Percentiles rank a stretch among this genome's conserved stretches.
Evolutionary conservation across 2,329 filamentous ascomycete species (phyloP).

Genomic region (Macrophomina tecta): DNA sequence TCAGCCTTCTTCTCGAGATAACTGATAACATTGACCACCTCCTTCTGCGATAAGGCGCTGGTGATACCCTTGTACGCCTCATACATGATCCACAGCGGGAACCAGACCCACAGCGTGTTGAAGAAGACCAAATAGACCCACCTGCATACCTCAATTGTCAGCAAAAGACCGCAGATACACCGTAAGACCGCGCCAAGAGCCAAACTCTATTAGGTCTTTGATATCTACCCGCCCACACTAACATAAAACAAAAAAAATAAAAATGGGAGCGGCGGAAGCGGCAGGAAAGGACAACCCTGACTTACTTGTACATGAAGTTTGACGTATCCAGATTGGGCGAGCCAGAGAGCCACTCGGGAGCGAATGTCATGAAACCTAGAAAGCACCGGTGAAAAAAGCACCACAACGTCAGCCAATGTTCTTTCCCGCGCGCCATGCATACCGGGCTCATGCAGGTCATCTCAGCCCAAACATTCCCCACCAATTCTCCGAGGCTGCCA

Average conservation of each 20-base stretch:
- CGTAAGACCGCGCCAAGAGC: neutral
- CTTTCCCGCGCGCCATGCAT: slow-evolving; percentile 31
- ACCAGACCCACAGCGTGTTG: slow-evolving; percentile 67
- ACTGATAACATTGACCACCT: slow-evolving; percentile 26
- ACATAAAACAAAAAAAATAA: neutral
- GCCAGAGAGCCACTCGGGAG: slow-evolving; percentile 68
- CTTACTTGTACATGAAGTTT: slow-evolving; percentile 64
- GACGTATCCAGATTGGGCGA: slow-evolving; percentile 62
- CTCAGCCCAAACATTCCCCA: slow-evolving; percentile 31
- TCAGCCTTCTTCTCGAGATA: slow-evolving; percentile 27
- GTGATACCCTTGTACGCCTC: slow-evolving; percentile 56
- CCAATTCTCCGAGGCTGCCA: slow-evolving; percentile 21
- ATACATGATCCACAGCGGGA: slow-evolving; percentile 63
- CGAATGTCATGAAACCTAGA: slow-evolving; percentile 68
- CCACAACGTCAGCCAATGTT: slow-evolving; percentile 44
- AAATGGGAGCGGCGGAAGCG: too few species aligned
- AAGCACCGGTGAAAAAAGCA: slow-evolving; percentile 32
- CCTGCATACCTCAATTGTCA: slow-evolving; percentile 32
- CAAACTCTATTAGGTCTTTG: slow-evolving; percentile 7
- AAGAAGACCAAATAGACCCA: slow-evolving; percentile 70
- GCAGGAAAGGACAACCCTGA: slow-evolving; percentile 26
- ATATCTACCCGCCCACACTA: neutral
- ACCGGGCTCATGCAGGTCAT: slow-evolving; percentile 29
- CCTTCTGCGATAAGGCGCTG: slow-evolving; percentile 26
- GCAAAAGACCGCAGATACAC: slow-evolving; percentile 8